These are phyloP conservation scores for Geotrichum macrosporum DNA, from an alignment of 1,139 yeast genomes.

Conservation along the genomic window DNA sequence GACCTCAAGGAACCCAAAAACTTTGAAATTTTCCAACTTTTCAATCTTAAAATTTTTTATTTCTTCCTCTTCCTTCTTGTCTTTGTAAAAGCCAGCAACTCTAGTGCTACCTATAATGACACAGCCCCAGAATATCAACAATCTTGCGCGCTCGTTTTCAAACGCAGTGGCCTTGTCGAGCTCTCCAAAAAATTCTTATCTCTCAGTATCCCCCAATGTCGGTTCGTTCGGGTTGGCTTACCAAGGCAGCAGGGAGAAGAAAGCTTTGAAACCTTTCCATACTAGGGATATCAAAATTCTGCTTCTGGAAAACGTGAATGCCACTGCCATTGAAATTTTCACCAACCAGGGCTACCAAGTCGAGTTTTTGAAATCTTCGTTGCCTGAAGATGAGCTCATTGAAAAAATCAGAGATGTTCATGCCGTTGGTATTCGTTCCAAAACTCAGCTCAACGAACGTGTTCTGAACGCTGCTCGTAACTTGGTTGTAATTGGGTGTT, in stretches of 20 bases:
- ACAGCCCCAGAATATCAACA: slow-evolving; percentile 63
- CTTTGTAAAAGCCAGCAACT: no score
- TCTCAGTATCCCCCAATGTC: slow-evolving; percentile 47
- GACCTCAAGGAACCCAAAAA: no score
- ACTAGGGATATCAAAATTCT: slow-evolving; percentile 90
- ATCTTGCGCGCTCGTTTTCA: slow-evolving; percentile 48
- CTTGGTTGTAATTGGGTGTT: slow-evolving; percentile 89
- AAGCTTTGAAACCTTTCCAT: slow-evolving; percentile 80
- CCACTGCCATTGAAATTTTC: slow-evolving; percentile 84
- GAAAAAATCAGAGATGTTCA: slow-evolving; percentile 92
- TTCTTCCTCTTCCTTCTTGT: slow-evolving; percentile 6
- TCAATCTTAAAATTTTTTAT: not conserved
- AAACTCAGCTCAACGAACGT: slow-evolving; percentile 79
- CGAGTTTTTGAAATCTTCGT: slow-evolving; percentile 83
- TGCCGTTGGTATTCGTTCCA: slow-evolving; percentile 97
- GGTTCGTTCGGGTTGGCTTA: slow-evolving; percentile 32
- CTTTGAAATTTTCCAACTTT: no score
- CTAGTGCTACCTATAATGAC: slow-evolving; percentile 44
- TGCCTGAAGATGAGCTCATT: slow-evolving; percentile 89
- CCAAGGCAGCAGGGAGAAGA: slow-evolving; percentile 37
- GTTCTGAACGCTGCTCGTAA: slow-evolving; percentile 82
- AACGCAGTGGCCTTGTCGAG: slow-evolving; percentile 49
- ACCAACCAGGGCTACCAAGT: slow-evolving; percentile 92
- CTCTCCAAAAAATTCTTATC: slow-evolving; percentile 50
- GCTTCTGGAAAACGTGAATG: slow-evolving; percentile 86